phyloP scores from a whole-genome alignment of 2,329 filamentous ascomycete genomes.

The Cephalotrichum gorgonifer region DNA sequence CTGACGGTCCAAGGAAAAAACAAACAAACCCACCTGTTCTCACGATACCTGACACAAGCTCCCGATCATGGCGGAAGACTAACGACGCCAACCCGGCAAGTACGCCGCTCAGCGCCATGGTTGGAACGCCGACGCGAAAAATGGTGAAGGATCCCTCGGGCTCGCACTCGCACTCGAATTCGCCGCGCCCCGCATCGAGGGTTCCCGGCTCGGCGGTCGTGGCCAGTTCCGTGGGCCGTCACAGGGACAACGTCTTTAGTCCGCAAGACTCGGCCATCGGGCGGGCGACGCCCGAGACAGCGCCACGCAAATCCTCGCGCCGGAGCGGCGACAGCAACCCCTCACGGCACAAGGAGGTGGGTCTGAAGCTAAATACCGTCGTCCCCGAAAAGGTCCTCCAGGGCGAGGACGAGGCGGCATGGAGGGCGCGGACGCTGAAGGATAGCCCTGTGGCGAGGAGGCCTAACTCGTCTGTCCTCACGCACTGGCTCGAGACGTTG shows the following conservation, averaged over 20 bases:
- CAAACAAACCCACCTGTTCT: background rate
- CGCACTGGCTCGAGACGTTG: conserved; percentile 3
- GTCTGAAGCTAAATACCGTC: background rate
- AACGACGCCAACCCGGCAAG: background rate
- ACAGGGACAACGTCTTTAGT: background rate
- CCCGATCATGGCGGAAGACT: background rate
- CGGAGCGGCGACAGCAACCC: background rate
- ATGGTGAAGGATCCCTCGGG: background rate
- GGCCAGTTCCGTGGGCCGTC: background rate
- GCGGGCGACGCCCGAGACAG: background rate
- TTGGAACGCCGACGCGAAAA: background rate
- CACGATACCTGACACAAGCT: conserved; percentile 1
- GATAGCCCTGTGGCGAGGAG: background rate
- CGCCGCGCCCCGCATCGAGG: background rate
- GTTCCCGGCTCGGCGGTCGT: conserved; percentile 2
- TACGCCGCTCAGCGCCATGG: background rate
- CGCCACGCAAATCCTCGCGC: conserved; percentile 1
- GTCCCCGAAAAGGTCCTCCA: background rate
- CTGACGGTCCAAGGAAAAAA: background rate
- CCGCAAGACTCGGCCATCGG: conserved; percentile 3
- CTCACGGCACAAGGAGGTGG: background rate
- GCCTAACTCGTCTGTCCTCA: conserved; percentile 1
- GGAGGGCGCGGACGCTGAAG: background rate
- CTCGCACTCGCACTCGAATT: background rate
- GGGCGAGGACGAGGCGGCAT: background rate